phyloP scores from a whole-genome alignment of 1,284 basidiomycete species.

The Erythrobasidium hasegawianum region DNA sequence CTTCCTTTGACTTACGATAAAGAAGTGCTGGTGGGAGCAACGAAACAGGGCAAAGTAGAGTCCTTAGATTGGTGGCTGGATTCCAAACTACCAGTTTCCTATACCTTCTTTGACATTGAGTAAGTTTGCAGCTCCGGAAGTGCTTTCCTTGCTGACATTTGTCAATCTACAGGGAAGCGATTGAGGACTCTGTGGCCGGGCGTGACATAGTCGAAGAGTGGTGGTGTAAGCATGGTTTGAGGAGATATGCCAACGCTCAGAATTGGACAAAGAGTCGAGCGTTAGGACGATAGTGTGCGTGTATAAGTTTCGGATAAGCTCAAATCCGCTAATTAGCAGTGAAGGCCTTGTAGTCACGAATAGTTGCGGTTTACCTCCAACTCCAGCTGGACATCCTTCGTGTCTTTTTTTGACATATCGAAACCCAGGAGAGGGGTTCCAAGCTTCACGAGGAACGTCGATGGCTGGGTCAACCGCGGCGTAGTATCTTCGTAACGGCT shows the following conservation, averaged over 20 bases:
- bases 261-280: constrained; percentile 31
- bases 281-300: constrained; percentile 15
- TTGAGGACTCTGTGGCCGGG: constrained; percentile 27
- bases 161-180: constrained; percentile 21
- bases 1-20: constrained; percentile 70
- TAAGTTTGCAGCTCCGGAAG: constrained; percentile 57
- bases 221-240: constrained; percentile 29
- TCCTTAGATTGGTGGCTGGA: constrained; percentile 80
- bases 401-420: neutral
- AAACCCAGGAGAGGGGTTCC: neutral
- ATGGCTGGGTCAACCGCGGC: no score
- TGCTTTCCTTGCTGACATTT: neutral
- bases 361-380: no score
- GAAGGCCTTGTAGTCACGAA: no score
- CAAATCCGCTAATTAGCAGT: no score
- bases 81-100: constrained; percentile 68
- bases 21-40: constrained; percentile 70
- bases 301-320: no score
- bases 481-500: neutral
- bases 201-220: constrained; percentile 29
- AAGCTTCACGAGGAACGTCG: no score
- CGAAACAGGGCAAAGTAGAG: constrained; percentile 70
- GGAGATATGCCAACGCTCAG: constrained; percentile 28
- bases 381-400: no score
- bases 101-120: constrained; percentile 73